Percentiles rank a stretch among this genome's conserved stretches.
Evolutionary conservation across 495 filamentous ascomycete genomes (phyloP).

Genomic region (Neurospora sp.): DNA sequence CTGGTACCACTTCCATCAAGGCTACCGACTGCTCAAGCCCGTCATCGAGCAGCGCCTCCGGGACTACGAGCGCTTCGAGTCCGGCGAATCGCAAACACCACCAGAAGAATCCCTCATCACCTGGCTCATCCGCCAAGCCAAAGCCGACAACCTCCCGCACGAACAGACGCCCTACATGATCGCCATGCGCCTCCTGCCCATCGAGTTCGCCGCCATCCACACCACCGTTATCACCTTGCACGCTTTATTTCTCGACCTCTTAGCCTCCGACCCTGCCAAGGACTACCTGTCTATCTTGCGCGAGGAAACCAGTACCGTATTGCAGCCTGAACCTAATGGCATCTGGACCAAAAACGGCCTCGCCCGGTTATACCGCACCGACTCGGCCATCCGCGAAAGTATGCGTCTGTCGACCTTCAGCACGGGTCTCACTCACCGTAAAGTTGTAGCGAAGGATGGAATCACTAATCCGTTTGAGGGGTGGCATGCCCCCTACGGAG

Average conservation of each 20-base stretch:
- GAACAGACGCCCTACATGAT: conserved; percentile 15
- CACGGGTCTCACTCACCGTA: conserved; percentile 22
- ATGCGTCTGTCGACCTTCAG: conserved; percentile 24
- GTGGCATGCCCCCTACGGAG: conserved; percentile 24
- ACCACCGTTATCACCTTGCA: conserved; percentile 36
- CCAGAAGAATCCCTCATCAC: conserved; percentile 27
- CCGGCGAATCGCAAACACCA: neutral
- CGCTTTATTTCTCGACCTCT: conserved; percentile 33
- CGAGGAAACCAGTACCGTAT: conserved; percentile 23
- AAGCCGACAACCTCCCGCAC: conserved; percentile 12
- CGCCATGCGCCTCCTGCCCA: conserved; percentile 25
- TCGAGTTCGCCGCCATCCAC: conserved; percentile 40
- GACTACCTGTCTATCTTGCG: conserved; percentile 22
- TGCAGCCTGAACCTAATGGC: conserved; percentile 19
- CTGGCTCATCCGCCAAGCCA: conserved; percentile 27
- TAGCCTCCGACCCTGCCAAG: conserved; percentile 23
- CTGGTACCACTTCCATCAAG: conserved; percentile 20
- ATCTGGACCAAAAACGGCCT: conserved; percentile 33
- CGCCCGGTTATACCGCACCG: conserved; percentile 17
- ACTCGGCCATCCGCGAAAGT: conserved; percentile 29
- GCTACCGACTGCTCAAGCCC: conserved; percentile 13
- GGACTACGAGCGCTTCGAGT: conserved; percentile 15
- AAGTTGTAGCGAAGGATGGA: conserved; percentile 23
- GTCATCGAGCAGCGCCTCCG: conserved; percentile 20
- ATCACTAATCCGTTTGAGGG: conserved; percentile 23